phyloP scores from a whole-genome alignment of 495 filamentous ascomycete genomes.

The Neurospora sp. region DNA sequence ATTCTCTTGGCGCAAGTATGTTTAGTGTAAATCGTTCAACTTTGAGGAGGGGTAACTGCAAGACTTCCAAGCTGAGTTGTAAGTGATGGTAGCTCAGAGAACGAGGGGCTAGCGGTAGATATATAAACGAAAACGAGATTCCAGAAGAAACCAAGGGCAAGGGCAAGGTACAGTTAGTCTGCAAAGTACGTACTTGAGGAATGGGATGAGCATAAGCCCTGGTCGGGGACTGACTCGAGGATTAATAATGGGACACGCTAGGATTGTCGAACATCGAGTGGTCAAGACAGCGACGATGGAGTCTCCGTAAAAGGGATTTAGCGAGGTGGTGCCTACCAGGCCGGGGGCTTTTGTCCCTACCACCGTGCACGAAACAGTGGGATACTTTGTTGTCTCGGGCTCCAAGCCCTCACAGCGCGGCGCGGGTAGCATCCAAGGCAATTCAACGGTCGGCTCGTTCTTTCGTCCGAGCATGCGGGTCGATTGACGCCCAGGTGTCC shows the following conservation, averaged over 20 bases:
- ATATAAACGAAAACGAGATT: constrained; percentile 5
- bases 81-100: constrained; percentile 3
- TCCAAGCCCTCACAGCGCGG: constrained; percentile 2
- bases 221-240: constrained; percentile 13
- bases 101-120: constrained; percentile 3
- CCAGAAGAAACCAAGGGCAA: constrained; percentile 2
- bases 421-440: constrained; percentile 1
- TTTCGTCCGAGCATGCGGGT: constrained; percentile 24
- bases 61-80: constrained; percentile 1
- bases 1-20: background rate
- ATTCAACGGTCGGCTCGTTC: constrained; percentile 25
- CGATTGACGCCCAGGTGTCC: background rate
- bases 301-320: background rate
- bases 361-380: background rate
- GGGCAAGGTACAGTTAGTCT: background rate
- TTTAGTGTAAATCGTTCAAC: background rate
- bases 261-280: constrained; percentile 4
- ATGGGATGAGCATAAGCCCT: constrained; percentile 11
- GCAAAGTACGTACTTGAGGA: constrained; percentile 2
- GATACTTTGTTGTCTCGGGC: constrained; percentile 10
- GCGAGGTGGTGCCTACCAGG: background rate
- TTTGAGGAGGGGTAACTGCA: background rate
- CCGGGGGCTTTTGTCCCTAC: background rate
- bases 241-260: constrained; percentile 17
- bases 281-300: constrained; percentile 2